A percentile compares a stretch with the other conserved stretches of the same genome.
Evolutionary conservation across 176 grass and related monocot species (phyloP).

Genomic region (Ensete glaucum): DNA sequence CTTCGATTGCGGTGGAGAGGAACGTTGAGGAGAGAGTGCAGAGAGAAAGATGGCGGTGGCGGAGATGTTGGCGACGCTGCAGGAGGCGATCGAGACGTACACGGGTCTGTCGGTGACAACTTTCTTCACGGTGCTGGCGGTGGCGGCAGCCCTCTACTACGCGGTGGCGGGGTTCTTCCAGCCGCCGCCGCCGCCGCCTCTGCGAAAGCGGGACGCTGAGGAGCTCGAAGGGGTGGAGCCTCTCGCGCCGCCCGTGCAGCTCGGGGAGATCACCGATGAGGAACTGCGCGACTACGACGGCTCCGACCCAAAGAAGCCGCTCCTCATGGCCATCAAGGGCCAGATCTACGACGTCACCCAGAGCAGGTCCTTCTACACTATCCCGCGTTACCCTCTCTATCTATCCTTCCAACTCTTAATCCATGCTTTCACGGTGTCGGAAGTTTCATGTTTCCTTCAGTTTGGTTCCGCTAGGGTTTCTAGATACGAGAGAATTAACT

Average conservation of each 20-base stretch:
- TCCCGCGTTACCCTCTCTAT: no score
- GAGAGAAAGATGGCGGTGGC: constrained; percentile 32
- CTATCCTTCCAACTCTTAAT: constrained; percentile 14
- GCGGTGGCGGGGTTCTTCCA: constrained; percentile 54
- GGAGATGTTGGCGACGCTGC: constrained; percentile 73
- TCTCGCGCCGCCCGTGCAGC: constrained; percentile 65
- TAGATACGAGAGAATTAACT: no score
- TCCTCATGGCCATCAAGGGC: no score
- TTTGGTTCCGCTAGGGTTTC: constrained; percentile 25
- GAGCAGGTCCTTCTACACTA: no score
- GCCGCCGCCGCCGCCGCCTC: constrained; percentile 18
- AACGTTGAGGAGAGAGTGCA: no score
- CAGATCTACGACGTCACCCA: no score
- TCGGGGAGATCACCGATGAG: constrained; percentile 68
- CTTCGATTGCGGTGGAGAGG: no score
- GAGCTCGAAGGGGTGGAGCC: constrained; percentile 26
- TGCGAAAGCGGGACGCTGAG: no score
- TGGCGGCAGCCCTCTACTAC: constrained; percentile 69
- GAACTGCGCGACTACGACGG: constrained; percentile 63
- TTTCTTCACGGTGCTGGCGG: constrained; percentile 3
- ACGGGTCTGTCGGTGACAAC: constrained; percentile 67
- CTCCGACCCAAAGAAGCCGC: no score
- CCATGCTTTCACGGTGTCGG: constrained; percentile 15
- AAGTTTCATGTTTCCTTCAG: no score
- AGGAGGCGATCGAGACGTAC: constrained; percentile 56